These are phyloP conservation scores for Sphaerosporella brunnea DNA, from an alignment of 495 filamentous ascomycete species.

Conservation along the genomic window DNA sequence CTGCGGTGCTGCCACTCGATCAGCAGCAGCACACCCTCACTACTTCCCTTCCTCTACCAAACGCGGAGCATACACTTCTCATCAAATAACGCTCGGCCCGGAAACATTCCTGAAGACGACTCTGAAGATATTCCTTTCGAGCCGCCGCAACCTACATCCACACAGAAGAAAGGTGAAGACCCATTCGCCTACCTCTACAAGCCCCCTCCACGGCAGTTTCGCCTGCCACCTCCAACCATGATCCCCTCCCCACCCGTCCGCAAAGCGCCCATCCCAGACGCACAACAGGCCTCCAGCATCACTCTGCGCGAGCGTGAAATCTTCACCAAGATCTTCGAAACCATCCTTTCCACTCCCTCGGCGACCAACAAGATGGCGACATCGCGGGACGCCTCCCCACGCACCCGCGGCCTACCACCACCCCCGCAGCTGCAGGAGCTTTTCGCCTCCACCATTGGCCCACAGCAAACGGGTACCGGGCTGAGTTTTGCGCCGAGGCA, in stretches of 20 bases:
- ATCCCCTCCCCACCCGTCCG: background rate
- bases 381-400: background rate
- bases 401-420: background rate
- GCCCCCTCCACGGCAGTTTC: background rate
- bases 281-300: slow-evolving; percentile 4
- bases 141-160: slow-evolving; percentile 7
- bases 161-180: slow-evolving; percentile 4
- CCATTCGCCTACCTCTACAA: slow-evolving; percentile 23
- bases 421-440: slow-evolving; percentile 6
- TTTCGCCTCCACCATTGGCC: slow-evolving; percentile 22
- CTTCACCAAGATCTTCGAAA: slow-evolving; percentile 24
- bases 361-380: background rate
- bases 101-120: too few species aligned
- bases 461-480: slow-evolving; percentile 4
- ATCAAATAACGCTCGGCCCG: too few species aligned
- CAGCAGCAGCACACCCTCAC: background rate
- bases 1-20: background rate
- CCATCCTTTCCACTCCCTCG: slow-evolving; percentile 14
- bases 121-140: too few species aligned
- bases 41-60: slow-evolving; percentile 13
- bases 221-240: background rate
- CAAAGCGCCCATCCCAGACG: slow-evolving; percentile 9
- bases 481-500: background rate
- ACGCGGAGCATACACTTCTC: too few species aligned
- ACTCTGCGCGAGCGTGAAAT: slow-evolving; percentile 19